These are phyloP conservation scores for Cutaneotrichosporon dermatis DNA, from an alignment of 1,284 basidiomycete species.

Conservation along the genomic window DNA sequence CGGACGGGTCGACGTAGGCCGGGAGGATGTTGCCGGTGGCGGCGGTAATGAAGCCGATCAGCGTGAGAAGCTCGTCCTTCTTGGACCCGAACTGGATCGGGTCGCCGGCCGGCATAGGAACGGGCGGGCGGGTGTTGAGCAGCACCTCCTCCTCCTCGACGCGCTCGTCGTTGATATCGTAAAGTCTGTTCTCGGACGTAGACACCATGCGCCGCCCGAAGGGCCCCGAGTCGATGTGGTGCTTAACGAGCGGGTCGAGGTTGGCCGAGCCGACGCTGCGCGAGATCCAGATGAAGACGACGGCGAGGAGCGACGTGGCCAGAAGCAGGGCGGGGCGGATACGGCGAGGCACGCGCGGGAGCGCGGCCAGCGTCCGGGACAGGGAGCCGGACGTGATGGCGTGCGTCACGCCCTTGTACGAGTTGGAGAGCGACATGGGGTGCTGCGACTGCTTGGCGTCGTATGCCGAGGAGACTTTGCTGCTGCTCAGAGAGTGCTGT, in stretches of 20 bases:
- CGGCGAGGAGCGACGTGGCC: constrained; percentile 27
- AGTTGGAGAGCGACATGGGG: neutral
- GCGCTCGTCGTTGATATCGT: constrained; percentile 15
- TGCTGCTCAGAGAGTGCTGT: too few species aligned
- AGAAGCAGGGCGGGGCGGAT: constrained; percentile 32
- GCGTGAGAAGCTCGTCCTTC: constrained; percentile 68
- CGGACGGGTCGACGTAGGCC: constrained; percentile 57
- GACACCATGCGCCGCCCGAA: too few species aligned
- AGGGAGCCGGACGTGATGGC: neutral
- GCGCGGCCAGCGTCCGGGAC: constrained; percentile 15
- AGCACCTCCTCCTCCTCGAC: constrained; percentile 4
- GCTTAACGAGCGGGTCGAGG: constrained; percentile 7
- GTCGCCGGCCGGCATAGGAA: neutral
- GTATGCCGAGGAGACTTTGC: neutral
- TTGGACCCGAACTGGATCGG: constrained; percentile 8
- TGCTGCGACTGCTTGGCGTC: neutral
- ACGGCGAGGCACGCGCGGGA: constrained; percentile 36
- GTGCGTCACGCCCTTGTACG: neutral
- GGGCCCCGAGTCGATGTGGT: neutral
- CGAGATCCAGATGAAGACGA: constrained; percentile 25
- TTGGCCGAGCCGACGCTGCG: constrained; percentile 10
- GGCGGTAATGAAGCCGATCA: constrained; percentile 68
- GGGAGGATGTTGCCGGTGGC: constrained; percentile 75
- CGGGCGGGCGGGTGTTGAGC: neutral
- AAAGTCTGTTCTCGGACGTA: constrained; percentile 2